Base-by-base conservation (phyloP, 371 early-diverging fungal genomes). In the Mucor indicus region DNA sequence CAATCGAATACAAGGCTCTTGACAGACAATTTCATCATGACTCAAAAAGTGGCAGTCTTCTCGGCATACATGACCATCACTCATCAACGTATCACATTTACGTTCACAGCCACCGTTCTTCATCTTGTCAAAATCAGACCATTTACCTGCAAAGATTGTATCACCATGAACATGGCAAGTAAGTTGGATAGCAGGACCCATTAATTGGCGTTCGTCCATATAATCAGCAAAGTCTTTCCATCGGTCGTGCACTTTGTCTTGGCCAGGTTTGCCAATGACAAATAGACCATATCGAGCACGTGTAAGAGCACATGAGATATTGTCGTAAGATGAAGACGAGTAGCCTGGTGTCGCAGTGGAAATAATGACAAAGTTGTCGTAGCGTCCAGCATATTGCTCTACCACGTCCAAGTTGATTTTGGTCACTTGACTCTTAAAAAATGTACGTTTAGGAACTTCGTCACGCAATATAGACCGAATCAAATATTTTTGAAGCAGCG, bases 101-200 rank as follows among this genome's bases (percentile, higher is more conserved):
- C 38, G 31, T 38, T 23, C 32, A 37, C 75, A 75, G 1, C 75
- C 75, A 15, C 75, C 75, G 20, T 75, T 68, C 39, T 44, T 58
- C 19, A 68, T 47, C 4, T 38, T 11, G 1, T 39, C 31, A 37
- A 73, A 73, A 16, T 69, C 68, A 13, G 38, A 15, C 53, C 54
- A 60, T 13, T 53, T 33, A 2, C 44, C 47, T 16, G 62, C 57
- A 10, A 17, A 6, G 3, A 50, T 42, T 12, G 24, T 44, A 19
- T 55, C 44, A 0, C 39, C 44, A 16, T 60, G 60, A 0, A 27
- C 21, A 21, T 38, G 16, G 29, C 60, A 60, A 2, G 48, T 47
- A 5, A 55, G 9, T 11, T 38, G 47, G 10, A 60, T 29, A 0
- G 47, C n/a, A 0, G 17, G 4, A 2, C 55, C 48, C 22, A 9